These are phyloP conservation scores for Fonsecaea pedrosoi DNA, from an alignment of 2,329 filamentous ascomycete species.

Conservation along the genomic window DNA sequence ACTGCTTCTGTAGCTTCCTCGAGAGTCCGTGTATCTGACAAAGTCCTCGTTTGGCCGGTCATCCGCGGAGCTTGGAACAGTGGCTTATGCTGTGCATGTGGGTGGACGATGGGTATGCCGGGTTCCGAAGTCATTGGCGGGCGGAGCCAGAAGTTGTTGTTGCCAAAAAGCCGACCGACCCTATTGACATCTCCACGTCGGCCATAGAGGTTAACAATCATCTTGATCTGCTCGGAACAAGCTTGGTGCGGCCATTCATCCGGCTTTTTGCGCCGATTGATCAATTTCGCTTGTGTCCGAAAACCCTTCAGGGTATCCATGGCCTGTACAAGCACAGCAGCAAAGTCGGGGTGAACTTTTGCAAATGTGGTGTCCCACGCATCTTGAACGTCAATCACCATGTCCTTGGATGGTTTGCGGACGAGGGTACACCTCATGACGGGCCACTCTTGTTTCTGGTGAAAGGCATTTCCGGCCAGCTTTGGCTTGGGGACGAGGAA, in stretches of 20 bases:
- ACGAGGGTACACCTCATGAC: slow-evolving; percentile 37
- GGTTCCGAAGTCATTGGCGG: slow-evolving; percentile 70
- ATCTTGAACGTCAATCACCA: slow-evolving; percentile 76
- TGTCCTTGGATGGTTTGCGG: slow-evolving; percentile 42
- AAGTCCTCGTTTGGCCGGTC: slow-evolving; percentile 37
- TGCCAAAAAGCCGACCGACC: slow-evolving; percentile 72
- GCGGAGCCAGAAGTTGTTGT: slow-evolving; percentile 70
- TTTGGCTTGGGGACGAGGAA: slow-evolving; percentile 39
- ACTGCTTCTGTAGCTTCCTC: slow-evolving; percentile 89
- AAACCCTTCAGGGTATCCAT: slow-evolving; percentile 72
- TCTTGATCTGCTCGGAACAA: slow-evolving; percentile 66
- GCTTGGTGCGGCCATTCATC: slow-evolving; percentile 70
- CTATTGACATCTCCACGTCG: slow-evolving; percentile 68
- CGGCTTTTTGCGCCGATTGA: slow-evolving; percentile 66
- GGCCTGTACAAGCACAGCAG: slow-evolving; percentile 72
- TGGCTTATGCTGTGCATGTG: slow-evolving; percentile 65
- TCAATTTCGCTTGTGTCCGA: slow-evolving; percentile 75
- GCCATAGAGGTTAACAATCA: slow-evolving; percentile 81
- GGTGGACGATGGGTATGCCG: slow-evolving; percentile 76
- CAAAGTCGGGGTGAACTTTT: slow-evolving; percentile 71
- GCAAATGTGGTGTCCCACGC: slow-evolving; percentile 75
- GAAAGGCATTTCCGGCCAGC: slow-evolving; percentile 19
- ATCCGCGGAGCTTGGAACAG: slow-evolving; percentile 46
- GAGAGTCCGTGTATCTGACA: slow-evolving; percentile 66
- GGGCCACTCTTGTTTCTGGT: slow-evolving; percentile 37